Percentiles rank a stretch among this genome's conserved stretches.
Conservation (phyloP, 495 filamentous ascomycete genomes). For the Penicillium samsonianum region DNA sequence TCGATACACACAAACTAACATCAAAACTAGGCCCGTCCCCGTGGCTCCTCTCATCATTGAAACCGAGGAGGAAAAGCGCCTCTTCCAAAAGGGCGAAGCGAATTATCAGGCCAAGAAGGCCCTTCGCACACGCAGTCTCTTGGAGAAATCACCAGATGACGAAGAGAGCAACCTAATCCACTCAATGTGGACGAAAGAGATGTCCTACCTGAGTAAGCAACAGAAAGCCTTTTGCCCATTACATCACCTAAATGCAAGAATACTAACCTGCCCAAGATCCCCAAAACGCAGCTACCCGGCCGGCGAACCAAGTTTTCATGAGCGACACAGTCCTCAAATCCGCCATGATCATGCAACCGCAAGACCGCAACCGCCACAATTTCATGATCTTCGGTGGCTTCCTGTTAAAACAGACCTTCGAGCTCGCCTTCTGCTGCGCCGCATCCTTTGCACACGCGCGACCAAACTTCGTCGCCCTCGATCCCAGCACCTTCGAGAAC, state of each 20-base stretch:
- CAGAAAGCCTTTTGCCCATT: background rate
- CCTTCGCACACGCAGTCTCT: slow-evolving; percentile 59
- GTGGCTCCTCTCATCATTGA: slow-evolving; percentile 64
- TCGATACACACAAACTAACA: slow-evolving; percentile 13
- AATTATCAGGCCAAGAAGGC: slow-evolving; percentile 77
- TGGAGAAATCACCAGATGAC: slow-evolving; percentile 73
- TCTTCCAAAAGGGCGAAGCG: slow-evolving; percentile 69
- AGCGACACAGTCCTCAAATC: slow-evolving; percentile 64
- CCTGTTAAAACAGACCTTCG: slow-evolving; percentile 78
- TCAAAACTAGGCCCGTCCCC: slow-evolving; percentile 46
- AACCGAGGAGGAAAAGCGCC: slow-evolving; percentile 66
- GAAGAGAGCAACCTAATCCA: slow-evolving; percentile 79
- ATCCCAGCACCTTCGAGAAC: slow-evolving; percentile 81
- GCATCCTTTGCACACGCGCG: slow-evolving; percentile 73
- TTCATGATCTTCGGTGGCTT: slow-evolving; percentile 93
- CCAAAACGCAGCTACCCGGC: slow-evolving; percentile 56
- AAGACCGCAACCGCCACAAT: slow-evolving; percentile 80
- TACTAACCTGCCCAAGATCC: slow-evolving; percentile 51
- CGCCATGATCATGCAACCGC: slow-evolving; percentile 84
- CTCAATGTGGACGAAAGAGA: slow-evolving; percentile 73
- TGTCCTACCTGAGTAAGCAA: slow-evolving; percentile 60
- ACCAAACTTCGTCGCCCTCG: slow-evolving; percentile 75
- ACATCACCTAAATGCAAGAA: background rate
- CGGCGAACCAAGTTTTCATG: slow-evolving; percentile 68
- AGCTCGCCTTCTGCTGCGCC: slow-evolving; percentile 87